phyloP scores from a whole-genome alignment of 2,329 filamentous ascomycete species.

The Clonostachys rhizophaga region DNA sequence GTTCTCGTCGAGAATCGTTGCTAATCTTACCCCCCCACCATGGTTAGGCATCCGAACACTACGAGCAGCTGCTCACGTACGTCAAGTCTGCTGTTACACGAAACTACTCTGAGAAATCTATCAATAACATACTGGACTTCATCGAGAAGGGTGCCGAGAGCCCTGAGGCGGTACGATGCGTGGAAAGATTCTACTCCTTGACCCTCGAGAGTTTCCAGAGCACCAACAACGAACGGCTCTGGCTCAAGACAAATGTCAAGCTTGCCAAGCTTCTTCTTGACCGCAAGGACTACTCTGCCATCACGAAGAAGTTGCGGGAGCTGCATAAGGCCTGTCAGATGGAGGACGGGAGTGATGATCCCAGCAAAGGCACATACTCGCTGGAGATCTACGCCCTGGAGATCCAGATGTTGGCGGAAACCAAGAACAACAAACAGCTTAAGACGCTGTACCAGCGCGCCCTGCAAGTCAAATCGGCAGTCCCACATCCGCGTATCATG shows the following conservation, averaged over 20 bases:
- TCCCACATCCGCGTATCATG: conserved; percentile 98
- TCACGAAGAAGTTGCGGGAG: conserved; percentile 81
- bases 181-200: conserved; percentile 92
- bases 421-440: conserved; percentile 93
- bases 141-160: conserved; percentile 85
- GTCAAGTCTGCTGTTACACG: conserved; percentile 95
- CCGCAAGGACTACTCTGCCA: conserved; percentile 77
- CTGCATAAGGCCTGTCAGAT: conserved; percentile 85
- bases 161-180: conserved; percentile 66
- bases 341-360: conserved; percentile 83
- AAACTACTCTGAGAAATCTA: conserved; percentile 98
- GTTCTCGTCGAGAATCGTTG: not conserved
- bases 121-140: conserved; percentile 98
- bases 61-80: conserved; percentile 91
- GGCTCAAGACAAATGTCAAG: conserved; percentile 98
- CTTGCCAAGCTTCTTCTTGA: conserved; percentile 87
- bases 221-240: conserved; percentile 94
- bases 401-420: conserved; percentile 98
- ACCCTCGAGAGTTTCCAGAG: conserved; percentile 94
- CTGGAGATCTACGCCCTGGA: conserved; percentile 95
- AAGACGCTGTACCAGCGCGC: conserved; percentile 91
- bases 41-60: conserved; percentile 79
- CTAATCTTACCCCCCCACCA: conserved; percentile 12
- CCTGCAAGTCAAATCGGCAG: conserved; percentile 88
- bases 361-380: conserved; percentile 93